Conservation (phyloP, 208 protist genomes). For the Zelonia costaricensis region DNA sequence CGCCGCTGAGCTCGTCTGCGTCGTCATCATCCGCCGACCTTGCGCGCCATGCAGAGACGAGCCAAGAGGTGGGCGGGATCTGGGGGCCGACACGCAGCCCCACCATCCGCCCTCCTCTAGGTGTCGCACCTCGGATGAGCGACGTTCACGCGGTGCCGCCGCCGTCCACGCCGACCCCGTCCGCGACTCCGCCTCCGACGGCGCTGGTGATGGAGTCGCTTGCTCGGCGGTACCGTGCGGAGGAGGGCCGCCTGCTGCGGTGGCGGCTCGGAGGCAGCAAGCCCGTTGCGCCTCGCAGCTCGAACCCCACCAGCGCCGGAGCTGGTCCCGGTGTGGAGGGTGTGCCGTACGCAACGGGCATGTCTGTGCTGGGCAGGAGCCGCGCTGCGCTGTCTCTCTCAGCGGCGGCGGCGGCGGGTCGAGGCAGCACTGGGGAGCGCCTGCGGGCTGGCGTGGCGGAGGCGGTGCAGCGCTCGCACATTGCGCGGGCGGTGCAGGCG, state of each 20-base stretch:
- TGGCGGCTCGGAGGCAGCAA: slow-evolving; percentile 20
- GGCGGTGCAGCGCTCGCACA: neutral
- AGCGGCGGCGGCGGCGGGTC: too few species aligned
- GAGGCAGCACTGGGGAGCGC: neutral
- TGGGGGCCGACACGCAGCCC: slow-evolving; percentile 14
- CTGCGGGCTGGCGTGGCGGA: neutral
- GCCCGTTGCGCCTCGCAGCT: too few species aligned
- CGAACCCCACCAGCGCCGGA: too few species aligned
- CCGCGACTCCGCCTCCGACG: slow-evolving; percentile 3
- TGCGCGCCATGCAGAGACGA: too few species aligned
- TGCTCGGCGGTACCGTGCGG: slow-evolving; percentile 23
- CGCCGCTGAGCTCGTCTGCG: neutral
- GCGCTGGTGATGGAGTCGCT: slow-evolving; percentile 26
- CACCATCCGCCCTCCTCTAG: slow-evolving; percentile 2
- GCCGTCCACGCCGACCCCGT: neutral
- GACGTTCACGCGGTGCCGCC: too few species aligned
- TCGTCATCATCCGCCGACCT: neutral
- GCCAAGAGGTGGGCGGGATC: too few species aligned
- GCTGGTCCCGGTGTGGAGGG: too few species aligned
- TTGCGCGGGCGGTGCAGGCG: slow-evolving; percentile 11
- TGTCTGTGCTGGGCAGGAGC: too few species aligned
- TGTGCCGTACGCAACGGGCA: too few species aligned
- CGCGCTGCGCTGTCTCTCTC: too few species aligned
- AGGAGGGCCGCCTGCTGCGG: slow-evolving; percentile 18
- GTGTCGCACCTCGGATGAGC: neutral